Base-by-base conservation (phyloP, 495 filamentous ascomycete species). In the Tetracladium setigerum region DNA sequence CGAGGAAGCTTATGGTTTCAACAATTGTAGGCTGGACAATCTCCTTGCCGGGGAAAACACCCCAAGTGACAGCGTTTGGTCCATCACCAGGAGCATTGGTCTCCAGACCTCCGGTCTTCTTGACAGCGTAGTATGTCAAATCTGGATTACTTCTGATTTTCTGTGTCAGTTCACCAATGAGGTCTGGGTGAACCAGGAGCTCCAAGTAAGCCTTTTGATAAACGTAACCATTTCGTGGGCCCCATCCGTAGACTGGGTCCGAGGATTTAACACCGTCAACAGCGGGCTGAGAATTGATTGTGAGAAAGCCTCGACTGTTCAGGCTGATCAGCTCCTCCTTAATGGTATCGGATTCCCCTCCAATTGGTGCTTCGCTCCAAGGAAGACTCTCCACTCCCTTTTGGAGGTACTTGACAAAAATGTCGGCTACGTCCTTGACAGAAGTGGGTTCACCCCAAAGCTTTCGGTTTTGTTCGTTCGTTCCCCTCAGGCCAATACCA, bases 21-120 rank as follows among this genome's bases (percentile, higher is more conserved):
- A 97, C 91, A 50, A 99, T 94, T n/a, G 94, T 99, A 10, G 94
- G 94, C 63, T 99, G 94, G 37, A 99, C 89, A 59, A 99, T 96
- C 65, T 99, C 94, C 61, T 95, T 92, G 30, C 92, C 92, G 10
- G 94, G 90, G 70, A 96, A 99, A 37, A 97, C 95, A 66, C 94
- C 94, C 94, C 94, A 99, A 4, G 94, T 99, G 41, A 99, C 82
- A 10, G 94, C 94, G 57, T 97, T 99, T 18, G 94, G 94, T 12
- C 85, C 88, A 38, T 90, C 87, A 32, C 78, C 79, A 18, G 76
- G 77, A 11, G 86, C 77, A 57, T 97, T 96, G n/a, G 88, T 94
- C 57, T 79, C 77, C 44, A 97, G 72, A 48, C 82, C 78, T 12
- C 90, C 89, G 2, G 72, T 69, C 61, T 86, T 87, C 48, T 84